Percentiles rank a stretch among this genome's conserved stretches.
phyloP scores from a whole-genome alignment of 805 yeast genomes.

The Barnettozyma wickerhamii region DNA sequence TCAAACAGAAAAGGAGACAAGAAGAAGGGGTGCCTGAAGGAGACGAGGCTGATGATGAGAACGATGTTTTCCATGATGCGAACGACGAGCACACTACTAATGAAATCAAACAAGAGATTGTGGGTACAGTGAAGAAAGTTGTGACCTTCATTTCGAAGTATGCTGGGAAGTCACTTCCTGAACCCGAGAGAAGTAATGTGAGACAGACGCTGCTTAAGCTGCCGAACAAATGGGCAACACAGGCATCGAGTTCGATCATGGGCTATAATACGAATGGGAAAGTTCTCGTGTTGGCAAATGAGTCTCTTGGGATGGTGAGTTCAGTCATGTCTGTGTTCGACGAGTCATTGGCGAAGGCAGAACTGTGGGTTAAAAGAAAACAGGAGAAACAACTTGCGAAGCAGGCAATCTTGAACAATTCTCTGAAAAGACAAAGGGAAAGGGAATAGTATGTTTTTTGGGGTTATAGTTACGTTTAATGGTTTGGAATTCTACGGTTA shows the following conservation, averaged over 20 bases:
- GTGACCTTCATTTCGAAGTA: conserved; percentile 82
- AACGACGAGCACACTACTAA: conserved; percentile 19
- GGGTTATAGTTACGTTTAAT: too few species aligned
- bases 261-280: conserved; percentile 52
- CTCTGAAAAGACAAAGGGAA: conserved; percentile 13
- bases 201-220: conserved; percentile 71
- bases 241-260: conserved; percentile 17
- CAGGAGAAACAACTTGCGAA: conserved; percentile 32
- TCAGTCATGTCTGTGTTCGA: conserved; percentile 81
- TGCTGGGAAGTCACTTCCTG: conserved; percentile 70
- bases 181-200: conserved; percentile 75
- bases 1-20: conserved; percentile 2
- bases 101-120: conserved; percentile 72
- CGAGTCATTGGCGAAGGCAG: conserved; percentile 80
- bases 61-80: conserved; percentile 32
- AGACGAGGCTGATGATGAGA: conserved; percentile 13
- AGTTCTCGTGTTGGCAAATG: conserved; percentile 79
- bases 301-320: conserved; percentile 78
- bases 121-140: conserved; percentile 84
- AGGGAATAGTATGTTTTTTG: neutral
- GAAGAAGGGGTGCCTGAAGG: neutral
- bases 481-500: too few species aligned
- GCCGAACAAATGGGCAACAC: conserved; percentile 68
- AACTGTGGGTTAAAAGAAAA: conserved; percentile 65
- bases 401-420: conserved; percentile 25